Conservation (phyloP, 495 filamentous ascomycete genomes). For the Aspergillus coremiiformis region DNA sequence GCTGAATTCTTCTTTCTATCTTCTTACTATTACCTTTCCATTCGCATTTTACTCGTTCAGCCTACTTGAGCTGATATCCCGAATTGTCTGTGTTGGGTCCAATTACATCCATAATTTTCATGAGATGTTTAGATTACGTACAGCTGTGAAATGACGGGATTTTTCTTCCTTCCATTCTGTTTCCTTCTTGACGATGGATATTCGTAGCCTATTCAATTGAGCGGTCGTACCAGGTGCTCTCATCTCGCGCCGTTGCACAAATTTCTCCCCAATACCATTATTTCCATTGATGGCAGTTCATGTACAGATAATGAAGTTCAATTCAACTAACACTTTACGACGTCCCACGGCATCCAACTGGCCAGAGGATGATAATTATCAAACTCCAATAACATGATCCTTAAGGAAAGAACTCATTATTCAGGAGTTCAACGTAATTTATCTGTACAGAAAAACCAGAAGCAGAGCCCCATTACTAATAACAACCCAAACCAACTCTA, state of each 20-base stretch:
- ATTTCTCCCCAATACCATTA: no score
- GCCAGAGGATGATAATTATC: not conserved
- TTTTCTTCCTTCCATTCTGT: not conserved
- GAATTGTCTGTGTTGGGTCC: slow-evolving; percentile 9
- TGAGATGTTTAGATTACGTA: slow-evolving; percentile 6
- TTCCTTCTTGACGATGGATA: not conserved
- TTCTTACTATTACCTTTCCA: slow-evolving; percentile 4
- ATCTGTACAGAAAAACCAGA: not conserved
- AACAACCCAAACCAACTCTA: not conserved
- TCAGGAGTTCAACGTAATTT: not conserved
- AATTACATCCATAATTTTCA: slow-evolving; percentile 4
- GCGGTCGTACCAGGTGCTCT: no score
- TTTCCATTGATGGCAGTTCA: no score
- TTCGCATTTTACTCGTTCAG: slow-evolving; percentile 1
- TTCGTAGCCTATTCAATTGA: not conserved
- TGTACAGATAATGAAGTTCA: not conserved
- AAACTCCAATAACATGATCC: not conserved
- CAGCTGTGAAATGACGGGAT: not conserved
- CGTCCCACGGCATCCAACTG: not conserved
- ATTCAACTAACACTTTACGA: not conserved
- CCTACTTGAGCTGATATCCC: slow-evolving; percentile 13
- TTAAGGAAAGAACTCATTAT: not conserved
- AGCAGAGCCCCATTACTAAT: not conserved
- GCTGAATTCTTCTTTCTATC: slow-evolving; percentile 19
- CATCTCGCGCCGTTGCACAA: no score